Conservation (phyloP, 2,329 filamentous ascomycete species). For the Exophiala alcalophila region DNA sequence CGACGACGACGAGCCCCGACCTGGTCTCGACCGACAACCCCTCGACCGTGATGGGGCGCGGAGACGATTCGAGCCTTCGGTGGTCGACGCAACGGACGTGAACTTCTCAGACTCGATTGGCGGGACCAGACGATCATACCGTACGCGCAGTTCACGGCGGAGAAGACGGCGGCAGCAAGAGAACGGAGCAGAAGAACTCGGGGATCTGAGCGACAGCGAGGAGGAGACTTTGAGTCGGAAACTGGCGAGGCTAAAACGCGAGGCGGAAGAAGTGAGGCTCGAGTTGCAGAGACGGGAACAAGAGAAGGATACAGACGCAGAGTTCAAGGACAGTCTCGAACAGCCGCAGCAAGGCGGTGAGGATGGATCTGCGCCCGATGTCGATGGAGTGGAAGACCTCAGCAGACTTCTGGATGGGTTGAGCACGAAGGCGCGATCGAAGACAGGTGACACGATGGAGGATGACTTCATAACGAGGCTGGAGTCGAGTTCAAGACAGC, state of each 20-base stretch:
- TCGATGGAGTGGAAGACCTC: slow-evolving; percentile 62
- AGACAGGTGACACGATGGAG: slow-evolving; percentile 15
- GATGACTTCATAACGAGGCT: slow-evolving; percentile 26
- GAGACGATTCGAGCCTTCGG: slow-evolving; percentile 70
- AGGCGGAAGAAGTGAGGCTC: slow-evolving; percentile 71
- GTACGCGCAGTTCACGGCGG: slow-evolving; percentile 65
- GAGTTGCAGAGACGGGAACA: slow-evolving; percentile 47
- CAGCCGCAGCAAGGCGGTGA: slow-evolving; percentile 44
- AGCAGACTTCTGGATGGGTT: slow-evolving; percentile 64
- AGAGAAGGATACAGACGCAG: slow-evolving; percentile 47
- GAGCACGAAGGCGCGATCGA: slow-evolving; percentile 15
- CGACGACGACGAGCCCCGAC: slow-evolving; percentile 57
- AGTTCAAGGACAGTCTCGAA: slow-evolving; percentile 28
- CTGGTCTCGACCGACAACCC: slow-evolving; percentile 71
- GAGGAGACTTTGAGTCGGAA: slow-evolving; percentile 74
- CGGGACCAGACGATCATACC: slow-evolving; percentile 79
- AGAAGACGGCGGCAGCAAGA: slow-evolving; percentile 41
- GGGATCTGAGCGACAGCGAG: slow-evolving; percentile 64
- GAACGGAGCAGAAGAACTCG: slow-evolving; percentile 58
- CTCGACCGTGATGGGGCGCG: slow-evolving; percentile 77
- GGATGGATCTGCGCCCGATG: slow-evolving; percentile 39
- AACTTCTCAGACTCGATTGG: slow-evolving; percentile 89
- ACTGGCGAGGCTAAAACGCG: slow-evolving; percentile 76
- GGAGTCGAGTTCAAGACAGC: slow-evolving; percentile 7
- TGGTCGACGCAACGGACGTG: slow-evolving; percentile 71